Evolutionary conservation across 306 rosid species (phyloP), one percentile per base, ranked within the genome.

Genomic region (Trifolium fragiferum): DNA sequence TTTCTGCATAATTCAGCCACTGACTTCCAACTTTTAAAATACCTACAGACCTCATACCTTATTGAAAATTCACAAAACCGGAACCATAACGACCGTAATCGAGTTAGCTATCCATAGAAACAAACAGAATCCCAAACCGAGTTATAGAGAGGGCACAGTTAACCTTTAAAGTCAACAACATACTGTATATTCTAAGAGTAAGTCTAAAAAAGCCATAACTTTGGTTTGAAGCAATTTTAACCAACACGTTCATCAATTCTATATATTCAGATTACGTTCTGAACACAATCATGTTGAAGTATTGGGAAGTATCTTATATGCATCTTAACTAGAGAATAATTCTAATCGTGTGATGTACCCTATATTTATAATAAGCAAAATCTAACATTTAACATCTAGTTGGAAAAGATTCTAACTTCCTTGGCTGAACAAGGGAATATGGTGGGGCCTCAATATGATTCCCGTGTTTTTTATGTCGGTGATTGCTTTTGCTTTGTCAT

Each of bases 251-350:
- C 51, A 23, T 57, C 10, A 35, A 49, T 60, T 65, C 40, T 47
- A 19, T 64, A 30, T 37, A 18, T 67, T 46, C 11, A 33, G 35
- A 58, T 16, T 32, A 51, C 3, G 0, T 3, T 70, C 66, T 49
- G 25, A 63, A 12, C 53, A 50, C 49, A 51, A 40, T 70, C 50
- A 71, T 63, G 61, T 50, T 60, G 66, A 49, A 40, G 43, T 63
- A 54, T 62, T 70, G 43, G 30, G 46, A 54, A 80, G 37, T 68
- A 68, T 51, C 20, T 27, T 81, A 40, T 60, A 70, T 63, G 35
- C 50, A 43, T 61, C 61, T 75, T 41, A 51, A 41, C 65, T 43
- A 33, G 6, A 53, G 35, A 53, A 51, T 46, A 46, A 15, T 23
- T 71, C 63, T 65, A 49, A 58, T 72, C 20, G 46, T 70, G 19